Evolutionary conservation across 805 yeast species (phyloP).

Genomic region (Barnettozyma wickerhamii): DNA sequence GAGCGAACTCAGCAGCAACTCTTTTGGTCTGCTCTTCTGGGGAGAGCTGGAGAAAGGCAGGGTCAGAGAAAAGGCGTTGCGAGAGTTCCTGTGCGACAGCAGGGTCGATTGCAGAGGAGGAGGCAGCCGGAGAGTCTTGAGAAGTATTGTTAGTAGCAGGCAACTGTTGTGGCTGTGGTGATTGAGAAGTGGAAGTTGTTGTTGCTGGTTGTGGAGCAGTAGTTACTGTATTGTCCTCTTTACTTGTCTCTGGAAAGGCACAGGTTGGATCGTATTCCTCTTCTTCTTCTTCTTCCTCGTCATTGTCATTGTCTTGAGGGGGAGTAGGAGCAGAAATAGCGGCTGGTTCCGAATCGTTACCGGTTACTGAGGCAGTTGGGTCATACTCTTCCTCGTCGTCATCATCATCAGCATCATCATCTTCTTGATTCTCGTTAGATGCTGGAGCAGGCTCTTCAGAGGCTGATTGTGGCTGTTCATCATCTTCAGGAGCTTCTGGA

Average conservation of each 20-base stretch:
- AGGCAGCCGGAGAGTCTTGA: too few relatives aligned
- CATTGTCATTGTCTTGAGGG: background rate
- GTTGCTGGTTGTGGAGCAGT: constrained; percentile 4
- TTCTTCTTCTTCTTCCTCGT: constrained; percentile 4
- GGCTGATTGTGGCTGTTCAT: background rate
- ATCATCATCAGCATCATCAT: constrained; percentile 8
- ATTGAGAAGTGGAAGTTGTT: constrained; percentile 2
- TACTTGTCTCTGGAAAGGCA: constrained; percentile 2
- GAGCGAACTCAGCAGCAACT: constrained; percentile 32
- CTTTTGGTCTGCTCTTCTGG: constrained; percentile 32
- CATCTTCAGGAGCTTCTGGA: too few relatives aligned
- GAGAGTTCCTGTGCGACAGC: constrained; percentile 11
- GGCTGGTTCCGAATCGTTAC: background rate
- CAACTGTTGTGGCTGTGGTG: too few relatives aligned
- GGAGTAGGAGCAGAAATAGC: constrained; percentile 1
- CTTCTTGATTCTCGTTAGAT: constrained; percentile 6
- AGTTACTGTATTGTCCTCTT: constrained; percentile 1
- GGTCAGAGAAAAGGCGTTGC: constrained; percentile 28
- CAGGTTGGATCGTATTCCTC: constrained; percentile 12
- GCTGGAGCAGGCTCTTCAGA: background rate
- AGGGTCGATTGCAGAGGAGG: constrained; percentile 19
- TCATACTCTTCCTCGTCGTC: constrained; percentile 11
- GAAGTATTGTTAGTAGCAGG: too few relatives aligned
- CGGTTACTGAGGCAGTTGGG: background rate
- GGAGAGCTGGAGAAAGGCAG: constrained; percentile 30